Evolutionary conservation across 1,139 yeast genomes (phyloP).

Genomic region (Kurtzmaniella quercitrusa): DNA sequence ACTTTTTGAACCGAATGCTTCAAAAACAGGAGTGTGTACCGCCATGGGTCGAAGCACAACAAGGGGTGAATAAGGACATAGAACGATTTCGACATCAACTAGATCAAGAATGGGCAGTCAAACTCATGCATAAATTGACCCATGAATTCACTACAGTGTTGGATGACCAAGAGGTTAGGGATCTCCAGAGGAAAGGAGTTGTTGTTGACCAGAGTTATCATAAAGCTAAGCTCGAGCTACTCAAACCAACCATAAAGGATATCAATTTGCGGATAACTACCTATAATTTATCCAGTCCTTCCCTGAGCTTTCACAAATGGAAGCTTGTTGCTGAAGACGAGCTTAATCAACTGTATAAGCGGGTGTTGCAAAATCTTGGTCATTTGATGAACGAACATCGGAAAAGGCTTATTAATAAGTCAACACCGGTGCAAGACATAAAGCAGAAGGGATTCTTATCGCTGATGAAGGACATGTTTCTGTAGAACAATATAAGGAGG

Average conservation of each 20-base stretch:
- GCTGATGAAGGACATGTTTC: conserved; percentile 6
- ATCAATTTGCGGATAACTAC: conserved; percentile 62
- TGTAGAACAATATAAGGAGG: neutral
- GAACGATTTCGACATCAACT: conserved; percentile 40
- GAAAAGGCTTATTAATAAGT: conserved; percentile 6
- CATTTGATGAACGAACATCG: conserved; percentile 8
- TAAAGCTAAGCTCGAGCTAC: conserved; percentile 25
- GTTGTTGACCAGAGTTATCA: conserved; percentile 34
- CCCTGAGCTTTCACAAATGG: conserved; percentile 60
- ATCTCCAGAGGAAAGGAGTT: conserved; percentile 11
- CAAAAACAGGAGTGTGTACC: conserved; percentile 76
- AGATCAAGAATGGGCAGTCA: conserved; percentile 38
- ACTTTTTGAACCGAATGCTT: conserved; percentile 50
- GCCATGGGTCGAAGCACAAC: conserved; percentile 86
- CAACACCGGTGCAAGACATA: conserved; percentile 9
- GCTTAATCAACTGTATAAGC: conserved; percentile 21
- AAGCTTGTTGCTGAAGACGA: conserved; percentile 56
- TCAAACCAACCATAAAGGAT: conserved; percentile 38
- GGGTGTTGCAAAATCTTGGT: conserved; percentile 13
- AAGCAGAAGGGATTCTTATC: conserved; percentile 14
- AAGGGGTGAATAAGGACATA: conserved; percentile 48
- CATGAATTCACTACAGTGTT: conserved; percentile 5
- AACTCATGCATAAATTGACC: conserved; percentile 11
- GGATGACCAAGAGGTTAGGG: conserved; percentile 10
- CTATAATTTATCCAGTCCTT: conserved; percentile 79